These are phyloP conservation scores for Talaromyces sp. DNA, from an alignment of 2,329 filamentous ascomycete species.

Conservation along the genomic window DNA sequence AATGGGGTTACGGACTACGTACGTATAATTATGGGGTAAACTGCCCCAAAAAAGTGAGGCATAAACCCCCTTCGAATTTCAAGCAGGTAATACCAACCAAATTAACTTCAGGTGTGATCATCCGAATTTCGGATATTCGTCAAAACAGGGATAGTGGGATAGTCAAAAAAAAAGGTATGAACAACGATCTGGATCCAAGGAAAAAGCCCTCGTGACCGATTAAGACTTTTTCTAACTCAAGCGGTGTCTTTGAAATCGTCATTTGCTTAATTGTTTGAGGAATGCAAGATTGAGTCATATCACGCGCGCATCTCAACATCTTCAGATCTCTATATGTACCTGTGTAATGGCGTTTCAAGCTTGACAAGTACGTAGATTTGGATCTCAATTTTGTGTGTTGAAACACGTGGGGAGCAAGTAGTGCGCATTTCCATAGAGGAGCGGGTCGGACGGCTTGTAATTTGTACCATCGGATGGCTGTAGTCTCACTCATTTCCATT, in stretches of 20 bases:
- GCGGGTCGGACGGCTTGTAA: not conserved
- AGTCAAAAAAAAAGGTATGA: not conserved
- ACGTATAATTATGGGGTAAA: not conserved
- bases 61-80: not conserved
- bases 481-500: not conserved
- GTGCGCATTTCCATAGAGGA: not conserved
- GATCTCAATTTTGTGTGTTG: not conserved
- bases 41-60: not conserved
- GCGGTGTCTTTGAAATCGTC: not conserved
- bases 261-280: not conserved
- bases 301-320: not conserved
- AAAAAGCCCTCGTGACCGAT: not conserved
- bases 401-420: not conserved
- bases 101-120: not conserved
- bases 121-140: not conserved
- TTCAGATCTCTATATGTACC: not conserved
- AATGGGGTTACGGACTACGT: not conserved
- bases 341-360: not conserved
- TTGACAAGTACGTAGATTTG: not conserved
- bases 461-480: not conserved
- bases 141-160: not conserved
- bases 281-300: not conserved
- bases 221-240: not conserved
- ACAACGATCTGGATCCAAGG: not conserved
- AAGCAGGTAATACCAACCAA: not conserved